Evolutionary conservation across 73 alveolate species (phyloP).

Genomic region (Paramecium primaurelia): DNA sequence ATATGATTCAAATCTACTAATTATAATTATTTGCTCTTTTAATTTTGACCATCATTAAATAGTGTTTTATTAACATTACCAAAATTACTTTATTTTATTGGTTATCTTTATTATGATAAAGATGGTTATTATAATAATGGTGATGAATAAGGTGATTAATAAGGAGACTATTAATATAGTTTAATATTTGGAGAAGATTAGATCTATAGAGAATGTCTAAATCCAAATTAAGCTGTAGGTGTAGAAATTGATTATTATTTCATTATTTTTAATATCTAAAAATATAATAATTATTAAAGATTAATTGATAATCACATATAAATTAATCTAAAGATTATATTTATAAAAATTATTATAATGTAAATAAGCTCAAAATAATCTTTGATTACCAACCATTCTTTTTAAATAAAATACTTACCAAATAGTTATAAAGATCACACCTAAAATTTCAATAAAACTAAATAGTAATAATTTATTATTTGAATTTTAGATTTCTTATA

Average conservation of each 20-base stretch:
- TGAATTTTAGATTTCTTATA: neutral
- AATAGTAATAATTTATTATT: neutral
- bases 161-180: neutral
- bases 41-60: neutral
- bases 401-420: slow-evolving; percentile 24
- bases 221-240: neutral
- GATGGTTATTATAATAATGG: slow-evolving; percentile 6
- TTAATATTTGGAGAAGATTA: neutral
- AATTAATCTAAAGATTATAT: too few species aligned
- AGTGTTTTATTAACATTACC: neutral
- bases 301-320: neutral
- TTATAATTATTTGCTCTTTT: neutral
- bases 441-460: neutral
- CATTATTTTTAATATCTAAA: neutral
- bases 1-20: neutral
- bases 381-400: neutral
- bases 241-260: neutral
- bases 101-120: neutral
- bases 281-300: neutral
- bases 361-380: neutral
- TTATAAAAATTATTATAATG: neutral
- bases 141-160: neutral
- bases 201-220: neutral
- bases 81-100: neutral
- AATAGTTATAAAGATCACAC: neutral